Base-by-base conservation (phyloP, 192 early-diverging fungal species). In the Gonapodya sp. region DNA sequence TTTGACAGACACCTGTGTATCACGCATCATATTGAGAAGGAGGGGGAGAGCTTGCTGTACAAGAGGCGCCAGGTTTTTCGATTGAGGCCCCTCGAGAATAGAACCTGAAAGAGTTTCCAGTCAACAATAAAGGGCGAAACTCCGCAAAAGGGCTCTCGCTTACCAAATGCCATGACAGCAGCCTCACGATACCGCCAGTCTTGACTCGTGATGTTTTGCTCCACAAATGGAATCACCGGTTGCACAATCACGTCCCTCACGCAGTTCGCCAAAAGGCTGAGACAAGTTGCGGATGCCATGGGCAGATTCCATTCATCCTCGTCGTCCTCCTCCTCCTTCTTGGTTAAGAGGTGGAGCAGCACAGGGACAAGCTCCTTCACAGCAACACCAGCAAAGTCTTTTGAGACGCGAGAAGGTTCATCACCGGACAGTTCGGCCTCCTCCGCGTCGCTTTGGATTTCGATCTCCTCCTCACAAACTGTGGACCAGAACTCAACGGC, bases 401-500 rank as follows among this genome's bases (percentile, higher is more conserved):
- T 90, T 85, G 86, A 91, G 18, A 83, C 73, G 37, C 85, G 84
- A 18, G 90, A 88, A 24, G 86, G 83, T 24, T 82, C 83, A 36
- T 88, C 89, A 36, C 87, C 88, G 0, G 81, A 78, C 16, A 91
- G 89, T 73, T 36, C 34, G 46, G 89, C 91, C 46, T 95, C 93
- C 0, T 86, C 83, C 36, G 86, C 87, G 32, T 94, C 91, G 14
- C 87, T 79, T 30, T 89, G 85, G 30, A 95, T 83, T 73, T 95
- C 94, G 78, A 95, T 90, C 84, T 99, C 98, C 81, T 93, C 94
- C 81, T 99, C 98, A 83, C 95, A 97, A 34, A 99, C 92, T 35
- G 97, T 98, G 8, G 96, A 97, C 98, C 98, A 99, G 85, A 99
- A 99, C 88, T 99, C 98, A 81, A 99, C 93, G 73, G 97, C 97